phyloP scores from a whole-genome alignment of 2,329 filamentous ascomycete species.

The Lachnellula hyalina region DNA sequence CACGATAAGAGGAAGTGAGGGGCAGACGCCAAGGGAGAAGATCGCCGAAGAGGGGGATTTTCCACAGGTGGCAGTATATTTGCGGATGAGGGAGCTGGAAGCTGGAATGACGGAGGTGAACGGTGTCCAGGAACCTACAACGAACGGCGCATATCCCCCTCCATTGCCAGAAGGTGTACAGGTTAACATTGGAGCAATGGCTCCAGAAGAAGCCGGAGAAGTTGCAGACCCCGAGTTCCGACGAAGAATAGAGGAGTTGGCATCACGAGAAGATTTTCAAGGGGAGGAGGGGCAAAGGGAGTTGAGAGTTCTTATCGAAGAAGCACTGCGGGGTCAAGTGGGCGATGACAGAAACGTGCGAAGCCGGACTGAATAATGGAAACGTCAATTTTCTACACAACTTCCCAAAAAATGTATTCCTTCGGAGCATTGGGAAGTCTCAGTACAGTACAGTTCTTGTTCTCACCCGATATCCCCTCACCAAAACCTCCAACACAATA shows the following conservation, averaged over 20 bases:
- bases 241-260: conserved; percentile 82
- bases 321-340: conserved; percentile 68
- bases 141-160: conserved; percentile 39
- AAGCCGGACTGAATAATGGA: conserved; percentile 49
- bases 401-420: conserved; percentile 58
- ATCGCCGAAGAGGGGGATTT: conserved; percentile 75
- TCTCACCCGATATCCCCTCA: conserved; percentile 38
- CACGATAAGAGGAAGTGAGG: conserved; percentile 63
- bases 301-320: conserved; percentile 71
- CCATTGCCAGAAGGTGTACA: conserved; percentile 70
- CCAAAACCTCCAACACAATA: conserved; percentile 49
- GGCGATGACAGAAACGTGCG: conserved; percentile 62
- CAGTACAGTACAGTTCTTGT: conserved; percentile 49
- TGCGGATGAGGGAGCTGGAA: conserved; percentile 39
- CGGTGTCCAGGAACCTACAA: conserved; percentile 24
- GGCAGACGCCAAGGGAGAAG: conserved; percentile 74
- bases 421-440: conserved; percentile 43
- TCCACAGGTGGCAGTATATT: conserved; percentile 68
- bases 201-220: conserved; percentile 55
- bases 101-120: conserved; percentile 28
- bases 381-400: conserved; percentile 25
- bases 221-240: conserved; percentile 78
- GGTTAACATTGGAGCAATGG: conserved; percentile 72
- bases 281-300: conserved; percentile 74
- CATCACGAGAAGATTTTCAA: conserved; percentile 76